Evolutionary conservation across 352 stramenopile genomes (phyloP).

Genomic region (Albugo laibachii): DNA sequence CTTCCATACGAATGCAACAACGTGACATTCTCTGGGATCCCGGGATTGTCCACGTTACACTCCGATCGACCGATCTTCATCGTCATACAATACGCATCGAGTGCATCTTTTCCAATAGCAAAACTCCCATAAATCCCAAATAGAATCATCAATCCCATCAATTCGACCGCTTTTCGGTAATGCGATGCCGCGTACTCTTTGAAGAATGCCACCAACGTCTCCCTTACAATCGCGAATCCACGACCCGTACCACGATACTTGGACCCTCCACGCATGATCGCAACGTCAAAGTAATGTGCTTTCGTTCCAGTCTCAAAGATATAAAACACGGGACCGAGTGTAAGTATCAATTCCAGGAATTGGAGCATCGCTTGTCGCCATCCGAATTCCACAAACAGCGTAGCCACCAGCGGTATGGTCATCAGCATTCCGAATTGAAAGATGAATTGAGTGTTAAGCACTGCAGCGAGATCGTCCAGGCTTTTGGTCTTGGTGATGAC

Average conservation of each 20-base stretch:
- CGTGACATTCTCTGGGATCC: slow-evolving; percentile 51
- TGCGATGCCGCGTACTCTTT: slow-evolving; percentile 76
- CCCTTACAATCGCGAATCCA: slow-evolving; percentile 72
- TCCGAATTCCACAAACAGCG: slow-evolving; percentile 61
- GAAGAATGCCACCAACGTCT: slow-evolving; percentile 77
- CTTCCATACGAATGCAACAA: slow-evolving; percentile 27
- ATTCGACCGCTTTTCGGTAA: slow-evolving; percentile 74
- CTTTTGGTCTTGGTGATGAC: slow-evolving; percentile 40
- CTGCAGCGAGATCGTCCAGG: slow-evolving; percentile 37
- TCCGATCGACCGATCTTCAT: slow-evolving; percentile 7
- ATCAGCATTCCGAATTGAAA: slow-evolving; percentile 75
- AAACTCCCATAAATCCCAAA: slow-evolving; percentile 66
- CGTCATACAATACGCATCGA: slow-evolving; percentile 24
- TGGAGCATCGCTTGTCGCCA: slow-evolving; percentile 48
- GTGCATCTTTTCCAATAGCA: slow-evolving; percentile 27
- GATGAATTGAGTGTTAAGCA: slow-evolving; percentile 77
- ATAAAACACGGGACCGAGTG: slow-evolving; percentile 72
- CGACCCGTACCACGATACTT: slow-evolving; percentile 75
- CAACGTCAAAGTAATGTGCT: slow-evolving; percentile 73
- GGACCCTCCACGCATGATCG: slow-evolving; percentile 57
- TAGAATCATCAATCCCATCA: slow-evolving; percentile 71
- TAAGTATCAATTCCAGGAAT: slow-evolving; percentile 57
- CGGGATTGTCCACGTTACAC: slow-evolving; percentile 23
- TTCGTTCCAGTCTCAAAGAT: slow-evolving; percentile 76
- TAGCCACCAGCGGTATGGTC: slow-evolving; percentile 58